Base-by-base conservation (phyloP, 352 stramenopile species). In the Phytophthora rubi region DNA sequence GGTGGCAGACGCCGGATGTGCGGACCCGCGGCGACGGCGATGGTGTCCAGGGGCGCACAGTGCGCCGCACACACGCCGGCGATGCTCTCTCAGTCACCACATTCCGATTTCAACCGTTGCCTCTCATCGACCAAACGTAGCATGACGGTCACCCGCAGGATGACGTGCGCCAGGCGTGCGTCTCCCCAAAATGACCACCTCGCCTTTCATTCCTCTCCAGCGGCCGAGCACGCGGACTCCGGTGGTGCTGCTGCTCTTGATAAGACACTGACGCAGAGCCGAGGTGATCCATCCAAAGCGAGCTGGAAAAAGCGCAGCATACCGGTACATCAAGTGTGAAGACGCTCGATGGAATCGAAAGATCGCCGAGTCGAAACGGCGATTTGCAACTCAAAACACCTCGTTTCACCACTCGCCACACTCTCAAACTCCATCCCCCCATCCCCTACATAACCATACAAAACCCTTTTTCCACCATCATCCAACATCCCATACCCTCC, bases 381-480 rank as follows among this genome's bases (percentile, higher is more conserved):
- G 65, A 72, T 72, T 72, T 72, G 58, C 51, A 62, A 72, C 65
- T 65, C 48, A 45, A 33, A 66, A 48, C 15, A 23, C 35, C 12
- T 44, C 8, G 35, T 28, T 12, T 52, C 45, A 47, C 39, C 39
- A 47, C 37, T 44, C 37, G 37, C 37, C 37, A 44, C 37, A 21
- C 5, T 13, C 37, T 44, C 9, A 44, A 4, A 44, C 8, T 44
- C 37, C 4, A 44, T 44, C 1, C 16, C 44, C 44, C 16, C 2
- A 10, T 28, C 6, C 5, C 13, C 15, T 21, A 15, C 33, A 7
- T 3, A n/a, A 4, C 0, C 7, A 13, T 44, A 16, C 9, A 13
- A 44, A 44, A 13, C 37, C 10, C 8, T 16, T n/a, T n/a, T 4
- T 1, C 37, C 37, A 44, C 1, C 12, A 6, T 9, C 37, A 7